phyloP scores from a whole-genome alignment of 192 early-diverging fungal genomes.

The Coemansia sp. region DNA sequence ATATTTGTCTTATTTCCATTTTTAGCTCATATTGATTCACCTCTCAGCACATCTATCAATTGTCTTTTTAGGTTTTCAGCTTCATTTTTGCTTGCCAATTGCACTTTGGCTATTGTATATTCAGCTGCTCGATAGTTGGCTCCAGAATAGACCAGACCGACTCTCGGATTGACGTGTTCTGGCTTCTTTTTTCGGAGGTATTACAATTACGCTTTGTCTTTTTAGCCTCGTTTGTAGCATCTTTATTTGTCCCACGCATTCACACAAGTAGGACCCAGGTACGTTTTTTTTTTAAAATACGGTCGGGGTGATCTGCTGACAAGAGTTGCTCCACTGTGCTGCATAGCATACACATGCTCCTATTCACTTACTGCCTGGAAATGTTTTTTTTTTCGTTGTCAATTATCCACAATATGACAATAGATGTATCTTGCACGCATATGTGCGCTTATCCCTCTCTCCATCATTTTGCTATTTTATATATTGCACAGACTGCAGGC shows the following conservation, averaged over 20 bases:
- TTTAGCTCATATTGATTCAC: slow-evolving; percentile 2
- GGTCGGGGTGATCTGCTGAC: slow-evolving; percentile 1
- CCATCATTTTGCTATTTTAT: no score
- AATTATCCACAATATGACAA: not conserved
- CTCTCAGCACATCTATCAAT: not conserved
- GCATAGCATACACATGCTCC: no score
- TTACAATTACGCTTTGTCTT: no score
- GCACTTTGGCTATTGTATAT: not conserved
- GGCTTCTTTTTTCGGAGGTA: not conserved
- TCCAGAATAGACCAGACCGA: not conserved
- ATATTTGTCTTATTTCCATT: slow-evolving; percentile 4
- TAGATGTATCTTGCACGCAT: not conserved
- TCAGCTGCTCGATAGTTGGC: not conserved
- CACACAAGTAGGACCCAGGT: slow-evolving; percentile 3
- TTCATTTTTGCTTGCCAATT: not conserved
- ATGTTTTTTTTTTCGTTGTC: not conserved
- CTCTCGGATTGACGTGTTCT: not conserved
- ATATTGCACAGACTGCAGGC: slow-evolving; percentile 1
- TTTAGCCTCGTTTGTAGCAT: not conserved
- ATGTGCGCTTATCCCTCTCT: slow-evolving; percentile 1
- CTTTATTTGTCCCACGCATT: not conserved
- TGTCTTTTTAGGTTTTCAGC: not conserved
- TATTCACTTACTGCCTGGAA: no score
- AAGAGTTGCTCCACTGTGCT: not conserved
- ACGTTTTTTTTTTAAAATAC: not conserved